phyloP scores from a whole-genome alignment of 768 basidiomycete species.

The Amanita brunnescens region DNA sequence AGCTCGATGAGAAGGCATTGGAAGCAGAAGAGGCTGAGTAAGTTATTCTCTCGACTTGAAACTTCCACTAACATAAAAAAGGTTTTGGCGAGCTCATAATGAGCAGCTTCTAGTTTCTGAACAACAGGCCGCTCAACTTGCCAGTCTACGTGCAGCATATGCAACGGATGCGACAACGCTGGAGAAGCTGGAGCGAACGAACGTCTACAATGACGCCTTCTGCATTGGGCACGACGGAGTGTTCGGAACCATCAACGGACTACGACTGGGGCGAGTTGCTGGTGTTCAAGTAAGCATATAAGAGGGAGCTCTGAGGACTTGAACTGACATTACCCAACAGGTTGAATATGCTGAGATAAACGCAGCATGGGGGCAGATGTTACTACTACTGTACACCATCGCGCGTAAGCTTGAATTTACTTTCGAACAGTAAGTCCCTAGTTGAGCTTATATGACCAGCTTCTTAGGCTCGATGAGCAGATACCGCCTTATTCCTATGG shows the following conservation, averaged over 20 bases:
- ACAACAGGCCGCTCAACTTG: constrained; percentile 59
- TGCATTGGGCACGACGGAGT: constrained; percentile 92
- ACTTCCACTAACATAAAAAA: constrained; percentile 20
- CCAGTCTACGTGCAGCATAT: constrained; percentile 69
- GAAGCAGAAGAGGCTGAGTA: constrained; percentile 80
- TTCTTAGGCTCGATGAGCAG: constrained; percentile 28
- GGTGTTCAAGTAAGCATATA: constrained; percentile 55
- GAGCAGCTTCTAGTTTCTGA: constrained; percentile 57
- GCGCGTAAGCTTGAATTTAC: constrained; percentile 86
- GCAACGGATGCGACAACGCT: constrained; percentile 67
- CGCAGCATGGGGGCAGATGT: constrained; percentile 95
- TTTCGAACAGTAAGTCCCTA: constrained; percentile 63
- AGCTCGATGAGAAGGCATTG: constrained; percentile 70
- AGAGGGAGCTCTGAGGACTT: constrained; percentile 5
- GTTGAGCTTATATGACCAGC: background rate
- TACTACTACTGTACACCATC: constrained; percentile 86
- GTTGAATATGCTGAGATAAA: constrained; percentile 99
- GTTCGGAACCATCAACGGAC: constrained; percentile 96
- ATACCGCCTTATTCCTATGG: constrained; percentile 88
- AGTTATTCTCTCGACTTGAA: constrained; percentile 20
- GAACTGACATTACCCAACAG: constrained; percentile 25
- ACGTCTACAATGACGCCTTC: constrained; percentile 94
- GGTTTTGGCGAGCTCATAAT: constrained; percentile 80
- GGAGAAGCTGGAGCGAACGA: constrained; percentile 82
- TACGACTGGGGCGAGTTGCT: constrained; percentile 83